A percentile compares a stretch with the other conserved stretches of the same genome.
Evolutionary conservation across 148 eudicot species (phyloP).

Genomic region (Mesembryanthemum crystallinum): DNA sequence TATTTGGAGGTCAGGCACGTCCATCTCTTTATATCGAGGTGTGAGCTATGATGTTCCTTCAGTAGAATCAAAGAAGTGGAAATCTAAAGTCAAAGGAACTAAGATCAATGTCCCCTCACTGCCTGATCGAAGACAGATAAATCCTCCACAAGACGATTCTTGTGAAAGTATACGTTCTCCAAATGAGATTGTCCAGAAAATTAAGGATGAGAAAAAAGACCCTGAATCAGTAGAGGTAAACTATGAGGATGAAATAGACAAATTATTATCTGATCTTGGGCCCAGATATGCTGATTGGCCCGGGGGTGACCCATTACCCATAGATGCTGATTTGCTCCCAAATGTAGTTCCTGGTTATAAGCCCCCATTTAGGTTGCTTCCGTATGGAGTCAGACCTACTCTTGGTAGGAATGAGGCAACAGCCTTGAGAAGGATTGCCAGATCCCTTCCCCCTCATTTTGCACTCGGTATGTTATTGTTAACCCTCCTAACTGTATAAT

Average conservation of each 20-base stretch:
- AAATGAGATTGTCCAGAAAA: conserved; percentile 29
- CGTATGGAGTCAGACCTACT: conserved; percentile 76
- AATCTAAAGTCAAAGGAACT: conserved; percentile 32
- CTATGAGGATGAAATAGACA: conserved; percentile 87
- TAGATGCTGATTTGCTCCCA: conserved; percentile 95
- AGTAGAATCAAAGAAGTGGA: conserved; percentile 32
- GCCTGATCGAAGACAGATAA: conserved; percentile 24
- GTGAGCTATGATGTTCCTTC: conserved; percentile 63
- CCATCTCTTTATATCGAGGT: conserved; percentile 78
- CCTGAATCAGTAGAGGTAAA: conserved; percentile 38
- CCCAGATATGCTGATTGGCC: conserved; percentile 94
- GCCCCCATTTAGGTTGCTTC: conserved; percentile 89
- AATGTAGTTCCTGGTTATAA: conserved; percentile 61
- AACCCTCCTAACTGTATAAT: background rate
- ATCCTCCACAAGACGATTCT: conserved; percentile 27
- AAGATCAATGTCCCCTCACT: conserved; percentile 21
- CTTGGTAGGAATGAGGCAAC: conserved; percentile 77
- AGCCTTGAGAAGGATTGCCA: conserved; percentile 76
- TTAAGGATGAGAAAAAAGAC: conserved; percentile 24
- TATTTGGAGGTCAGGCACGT: conserved; percentile 97
- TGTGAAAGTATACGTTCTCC: conserved; percentile 19
- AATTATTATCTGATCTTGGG: conserved; percentile 73
- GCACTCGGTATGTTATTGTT: conserved; percentile 80
- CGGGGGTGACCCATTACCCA: conserved; percentile 75
- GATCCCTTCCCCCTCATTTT: conserved; percentile 93